Evolutionary conservation across 2,329 filamentous ascomycete genomes (phyloP).

Genomic region (Thelonectria blattea): DNA sequence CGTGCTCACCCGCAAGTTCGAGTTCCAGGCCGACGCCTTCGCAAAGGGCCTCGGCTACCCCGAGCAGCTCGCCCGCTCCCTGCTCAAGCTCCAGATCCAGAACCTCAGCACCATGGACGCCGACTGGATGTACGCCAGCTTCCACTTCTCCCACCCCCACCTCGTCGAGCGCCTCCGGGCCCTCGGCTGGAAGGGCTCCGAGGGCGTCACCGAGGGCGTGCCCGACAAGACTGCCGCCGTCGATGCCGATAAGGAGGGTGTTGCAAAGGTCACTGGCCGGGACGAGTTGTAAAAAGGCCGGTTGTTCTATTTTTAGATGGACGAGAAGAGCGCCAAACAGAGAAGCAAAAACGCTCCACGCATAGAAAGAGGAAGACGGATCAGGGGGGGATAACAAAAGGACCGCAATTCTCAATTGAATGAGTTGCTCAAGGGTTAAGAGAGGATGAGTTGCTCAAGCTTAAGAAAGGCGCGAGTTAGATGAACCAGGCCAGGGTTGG

Average conservation of each 20-base stretch:
- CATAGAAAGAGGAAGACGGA: too few relatives aligned
- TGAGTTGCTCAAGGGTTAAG: slow-evolving; percentile 1
- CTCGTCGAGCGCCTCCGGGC: slow-evolving; percentile 91
- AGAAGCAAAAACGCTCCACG: neutral
- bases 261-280: slow-evolving; percentile 74
- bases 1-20: slow-evolving; percentile 89
- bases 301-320: neutral
- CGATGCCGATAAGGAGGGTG: slow-evolving; percentile 46
- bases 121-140: slow-evolving; percentile 97
- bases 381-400: neutral
- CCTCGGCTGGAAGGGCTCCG: slow-evolving; percentile 79
- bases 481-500: neutral
- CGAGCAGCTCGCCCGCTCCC: slow-evolving; percentile 79
- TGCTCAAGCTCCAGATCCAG: slow-evolving; percentile 98
- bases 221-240: slow-evolving; percentile 46
- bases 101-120: slow-evolving; percentile 99
- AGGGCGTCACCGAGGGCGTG: slow-evolving; percentile 48
- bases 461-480: too few relatives aligned
- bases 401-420: neutral
- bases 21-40: slow-evolving; percentile 95
- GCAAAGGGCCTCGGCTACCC: slow-evolving; percentile 85
- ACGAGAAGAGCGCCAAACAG: neutral
- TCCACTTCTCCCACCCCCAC: slow-evolving; percentile 98
- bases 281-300: slow-evolving; percentile 66
- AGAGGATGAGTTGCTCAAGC: neutral